Evolutionary conservation across 2,329 filamentous ascomycete genomes (phyloP).

Genomic region (Colletotrichum scovillei): DNA sequence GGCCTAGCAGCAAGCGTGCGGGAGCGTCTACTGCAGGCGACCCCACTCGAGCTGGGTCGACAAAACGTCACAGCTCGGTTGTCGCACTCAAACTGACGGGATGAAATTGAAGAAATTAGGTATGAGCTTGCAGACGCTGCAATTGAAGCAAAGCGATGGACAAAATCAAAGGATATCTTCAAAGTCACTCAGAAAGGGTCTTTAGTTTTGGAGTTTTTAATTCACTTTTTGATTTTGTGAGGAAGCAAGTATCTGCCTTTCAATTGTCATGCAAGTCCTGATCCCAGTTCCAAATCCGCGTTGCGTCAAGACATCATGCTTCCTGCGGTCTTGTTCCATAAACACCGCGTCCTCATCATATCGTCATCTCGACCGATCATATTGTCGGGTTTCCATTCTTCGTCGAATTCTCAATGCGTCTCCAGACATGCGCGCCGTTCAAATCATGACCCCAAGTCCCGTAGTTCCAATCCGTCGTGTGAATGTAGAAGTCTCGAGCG

Average conservation of each 20-base stretch:
- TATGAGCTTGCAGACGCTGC: background rate
- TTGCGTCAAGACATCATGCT: conserved; percentile 31
- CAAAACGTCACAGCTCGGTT: conserved; percentile 11
- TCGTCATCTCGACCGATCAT: conserved; percentile 32
- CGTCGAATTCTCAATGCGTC: conserved; percentile 25
- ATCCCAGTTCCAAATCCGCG: conserved; percentile 31
- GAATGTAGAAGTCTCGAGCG: conserved; percentile 35
- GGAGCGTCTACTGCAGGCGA: background rate
- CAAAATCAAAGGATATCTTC: background rate
- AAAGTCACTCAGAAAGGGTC: background rate
- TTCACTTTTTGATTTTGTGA: conserved; percentile 33
- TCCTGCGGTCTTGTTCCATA: conserved; percentile 19
- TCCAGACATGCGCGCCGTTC: conserved; percentile 13
- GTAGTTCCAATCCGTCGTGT: conserved; percentile 39
- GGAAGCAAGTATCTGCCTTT: conserved; percentile 25
- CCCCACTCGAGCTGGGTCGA: conserved; percentile 5
- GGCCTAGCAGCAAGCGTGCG: background rate
- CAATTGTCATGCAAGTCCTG: conserved; percentile 29
- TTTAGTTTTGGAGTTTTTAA: background rate
- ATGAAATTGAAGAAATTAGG: background rate
- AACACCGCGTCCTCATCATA: conserved; percentile 34
- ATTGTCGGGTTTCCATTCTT: conserved; percentile 30
- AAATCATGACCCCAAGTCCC: conserved; percentile 34
- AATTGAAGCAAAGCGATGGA: background rate
- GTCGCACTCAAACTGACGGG: background rate